phyloP scores from a whole-genome alignment of 306 rosid genomes.

The Castanospermum australe region DNA sequence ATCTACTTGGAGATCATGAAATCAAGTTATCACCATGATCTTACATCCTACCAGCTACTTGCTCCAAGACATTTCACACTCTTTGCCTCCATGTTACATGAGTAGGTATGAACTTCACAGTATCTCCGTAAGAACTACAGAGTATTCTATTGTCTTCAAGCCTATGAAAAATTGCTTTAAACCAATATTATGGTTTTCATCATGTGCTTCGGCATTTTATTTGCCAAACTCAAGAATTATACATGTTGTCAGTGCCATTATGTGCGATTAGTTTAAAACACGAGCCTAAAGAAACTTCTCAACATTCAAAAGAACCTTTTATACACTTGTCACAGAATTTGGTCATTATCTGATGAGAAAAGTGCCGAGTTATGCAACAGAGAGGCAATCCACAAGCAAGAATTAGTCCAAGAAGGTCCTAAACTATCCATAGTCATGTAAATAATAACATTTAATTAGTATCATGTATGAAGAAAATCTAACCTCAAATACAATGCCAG shows the following conservation, averaged over 20 bases:
- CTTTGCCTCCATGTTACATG: conserved; percentile 8
- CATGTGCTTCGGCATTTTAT: background rate
- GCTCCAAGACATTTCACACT: background rate
- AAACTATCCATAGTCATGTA: background rate
- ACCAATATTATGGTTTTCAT: conserved; percentile 9
- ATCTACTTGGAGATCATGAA: conserved; percentile 18
- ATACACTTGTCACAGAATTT: background rate
- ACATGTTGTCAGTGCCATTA: background rate
- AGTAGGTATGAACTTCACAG: background rate
- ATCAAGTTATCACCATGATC: conserved; percentile 4
- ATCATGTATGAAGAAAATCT: conserved; percentile 28
- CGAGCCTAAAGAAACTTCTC: background rate
- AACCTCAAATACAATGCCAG: conserved; percentile 96
- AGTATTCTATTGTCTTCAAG: background rate
- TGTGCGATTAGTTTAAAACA: background rate
- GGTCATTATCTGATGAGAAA: background rate
- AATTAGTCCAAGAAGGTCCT: conserved; percentile 4
- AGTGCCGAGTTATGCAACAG: background rate
- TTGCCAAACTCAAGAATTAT: background rate
- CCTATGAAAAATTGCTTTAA: background rate
- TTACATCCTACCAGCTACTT: conserved; percentile 8
- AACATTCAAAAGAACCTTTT: background rate
- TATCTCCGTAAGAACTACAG: conserved; percentile 11
- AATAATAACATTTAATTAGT: conserved; percentile 5
- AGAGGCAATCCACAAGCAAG: conserved; percentile 15